phyloP scores from a whole-genome alignment of 495 filamentous ascomycete genomes.

The Neurospora discreta region DNA sequence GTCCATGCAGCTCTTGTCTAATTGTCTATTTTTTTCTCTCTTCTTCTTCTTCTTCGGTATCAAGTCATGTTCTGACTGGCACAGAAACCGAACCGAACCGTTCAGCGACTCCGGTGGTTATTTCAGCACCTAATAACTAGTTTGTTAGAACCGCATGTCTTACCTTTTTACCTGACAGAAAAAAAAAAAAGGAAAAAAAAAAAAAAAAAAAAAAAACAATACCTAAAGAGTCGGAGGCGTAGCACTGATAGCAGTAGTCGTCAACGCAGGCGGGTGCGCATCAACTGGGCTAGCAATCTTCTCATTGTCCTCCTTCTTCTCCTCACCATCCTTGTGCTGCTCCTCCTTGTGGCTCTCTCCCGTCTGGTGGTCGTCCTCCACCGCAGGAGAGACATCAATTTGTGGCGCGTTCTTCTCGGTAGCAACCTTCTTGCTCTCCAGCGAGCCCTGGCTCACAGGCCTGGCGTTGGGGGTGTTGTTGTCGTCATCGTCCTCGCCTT shows the following conservation, averaged over 20 bases:
- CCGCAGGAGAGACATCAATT: background rate
- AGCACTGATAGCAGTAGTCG: background rate
- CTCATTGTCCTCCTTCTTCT: background rate
- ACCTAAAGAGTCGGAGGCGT: background rate
- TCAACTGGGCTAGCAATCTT: background rate
- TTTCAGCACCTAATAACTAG: background rate
- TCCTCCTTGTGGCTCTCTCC: background rate
- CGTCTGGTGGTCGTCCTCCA: background rate
- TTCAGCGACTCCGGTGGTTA: background rate
- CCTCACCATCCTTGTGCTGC: background rate
- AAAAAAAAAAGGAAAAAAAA: background rate
- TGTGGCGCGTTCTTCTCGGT: background rate
- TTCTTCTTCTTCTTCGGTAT: too few species aligned
- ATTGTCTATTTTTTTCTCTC: background rate
- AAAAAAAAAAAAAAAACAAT: background rate
- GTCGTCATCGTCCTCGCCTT: background rate
- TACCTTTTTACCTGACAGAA: background rate
- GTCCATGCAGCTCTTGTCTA: background rate
- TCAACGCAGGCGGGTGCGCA: background rate
- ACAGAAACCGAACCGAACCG: background rate
- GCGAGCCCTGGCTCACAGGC: background rate
- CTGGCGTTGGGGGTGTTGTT: background rate
- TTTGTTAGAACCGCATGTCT: background rate
- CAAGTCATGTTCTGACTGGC: background rate
- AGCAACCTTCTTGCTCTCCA: background rate